Percentiles rank a stretch among this genome's conserved stretches.
phyloP scores from a whole-genome alignment of 2,329 filamentous ascomycete species.

The Pseudophaeomoniella oleicola region DNA sequence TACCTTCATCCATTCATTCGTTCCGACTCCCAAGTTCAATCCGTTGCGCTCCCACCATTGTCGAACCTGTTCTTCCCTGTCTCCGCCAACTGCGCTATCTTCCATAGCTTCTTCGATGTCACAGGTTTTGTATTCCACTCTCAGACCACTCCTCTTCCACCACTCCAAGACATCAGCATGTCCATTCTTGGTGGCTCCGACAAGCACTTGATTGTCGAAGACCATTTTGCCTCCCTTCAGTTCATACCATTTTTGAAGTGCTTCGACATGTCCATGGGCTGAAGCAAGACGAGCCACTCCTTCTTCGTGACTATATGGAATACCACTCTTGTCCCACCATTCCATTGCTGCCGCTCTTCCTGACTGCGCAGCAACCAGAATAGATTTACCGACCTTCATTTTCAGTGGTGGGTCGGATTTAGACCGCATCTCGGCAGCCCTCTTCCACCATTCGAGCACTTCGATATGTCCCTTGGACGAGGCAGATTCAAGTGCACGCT shows the following conservation, averaged over 20 bases:
- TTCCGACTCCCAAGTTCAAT: conserved; percentile 64
- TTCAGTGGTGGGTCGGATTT: conserved; percentile 31
- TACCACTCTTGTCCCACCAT: conserved; percentile 77
- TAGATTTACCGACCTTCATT: conserved; percentile 70
- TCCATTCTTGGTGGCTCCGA: conserved; percentile 75
- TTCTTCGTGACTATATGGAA: conserved; percentile 67
- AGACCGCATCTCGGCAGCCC: conserved; percentile 45
- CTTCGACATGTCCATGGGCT: conserved; percentile 68
- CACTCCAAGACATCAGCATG: conserved; percentile 77
- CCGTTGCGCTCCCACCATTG: conserved; percentile 83
- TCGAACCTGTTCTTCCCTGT: conserved; percentile 56
- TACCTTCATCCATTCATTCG: conserved; percentile 79
- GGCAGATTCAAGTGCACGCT: conserved; percentile 75
- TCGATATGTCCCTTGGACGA: conserved; percentile 70
- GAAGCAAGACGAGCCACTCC: conserved; percentile 72
- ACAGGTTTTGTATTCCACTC: conserved; percentile 85
- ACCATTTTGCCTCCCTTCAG: conserved; percentile 62
- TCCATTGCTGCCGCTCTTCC: conserved; percentile 63
- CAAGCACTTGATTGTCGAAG: conserved; percentile 70
- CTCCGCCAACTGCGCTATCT: conserved; percentile 54
- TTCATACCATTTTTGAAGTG: conserved; percentile 70
- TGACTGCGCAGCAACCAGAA: conserved; percentile 70
- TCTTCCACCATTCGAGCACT: conserved; percentile 86
- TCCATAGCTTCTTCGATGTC: conserved; percentile 92
- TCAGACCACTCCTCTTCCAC: conserved; percentile 57